A percentile compares a stretch with the other conserved stretches of the same genome.
phyloP scores from a whole-genome alignment of 352 stramenopile genomes.

The Phytophthora hibernalis region DNA sequence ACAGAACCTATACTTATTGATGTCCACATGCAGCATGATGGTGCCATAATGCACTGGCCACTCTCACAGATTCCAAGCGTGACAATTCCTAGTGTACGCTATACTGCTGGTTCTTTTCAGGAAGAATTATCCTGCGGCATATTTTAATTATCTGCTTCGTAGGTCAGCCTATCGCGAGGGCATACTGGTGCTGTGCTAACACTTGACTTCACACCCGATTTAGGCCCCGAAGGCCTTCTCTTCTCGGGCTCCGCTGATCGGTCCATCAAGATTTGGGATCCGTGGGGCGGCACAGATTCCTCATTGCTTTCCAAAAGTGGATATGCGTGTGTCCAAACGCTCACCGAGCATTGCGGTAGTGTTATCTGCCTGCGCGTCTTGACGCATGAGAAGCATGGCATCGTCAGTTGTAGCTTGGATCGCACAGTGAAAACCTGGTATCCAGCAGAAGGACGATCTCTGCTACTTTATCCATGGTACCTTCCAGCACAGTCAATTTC shows the following conservation, averaged over 20 bases:
- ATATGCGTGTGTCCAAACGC: slow-evolving; percentile 65
- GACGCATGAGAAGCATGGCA: slow-evolving; percentile 48
- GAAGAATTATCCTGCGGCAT: not conserved
- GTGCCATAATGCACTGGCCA: slow-evolving; percentile 67
- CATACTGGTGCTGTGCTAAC: slow-evolving; percentile 60
- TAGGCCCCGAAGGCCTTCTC: slow-evolving; percentile 62
- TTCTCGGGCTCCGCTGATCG: slow-evolving; percentile 74
- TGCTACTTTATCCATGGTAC: slow-evolving; percentile 79
- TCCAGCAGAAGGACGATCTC: slow-evolving; percentile 53
- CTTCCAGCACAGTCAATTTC: slow-evolving; percentile 63
- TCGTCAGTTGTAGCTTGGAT: slow-evolving; percentile 80
- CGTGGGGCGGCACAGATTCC: slow-evolving; percentile 53
- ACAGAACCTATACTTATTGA: not conserved
- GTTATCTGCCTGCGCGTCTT: slow-evolving; percentile 60
- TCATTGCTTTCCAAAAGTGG: slow-evolving; percentile 38
- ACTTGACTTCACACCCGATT: slow-evolving; percentile 51
- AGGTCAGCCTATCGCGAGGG: slow-evolving; percentile 58
- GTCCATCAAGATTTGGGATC: slow-evolving; percentile 79
- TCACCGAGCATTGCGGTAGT: slow-evolving; percentile 62
- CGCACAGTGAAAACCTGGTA: slow-evolving; percentile 77
- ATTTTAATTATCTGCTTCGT: slow-evolving; percentile 6
- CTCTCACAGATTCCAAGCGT: slow-evolving; percentile 52
- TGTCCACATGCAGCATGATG: slow-evolving; percentile 54
- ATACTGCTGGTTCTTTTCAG: not conserved
- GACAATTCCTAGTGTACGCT: slow-evolving; percentile 52